Conservation (phyloP, 1,284 basidiomycete species). For the Takashimella tepidaria region DNA sequence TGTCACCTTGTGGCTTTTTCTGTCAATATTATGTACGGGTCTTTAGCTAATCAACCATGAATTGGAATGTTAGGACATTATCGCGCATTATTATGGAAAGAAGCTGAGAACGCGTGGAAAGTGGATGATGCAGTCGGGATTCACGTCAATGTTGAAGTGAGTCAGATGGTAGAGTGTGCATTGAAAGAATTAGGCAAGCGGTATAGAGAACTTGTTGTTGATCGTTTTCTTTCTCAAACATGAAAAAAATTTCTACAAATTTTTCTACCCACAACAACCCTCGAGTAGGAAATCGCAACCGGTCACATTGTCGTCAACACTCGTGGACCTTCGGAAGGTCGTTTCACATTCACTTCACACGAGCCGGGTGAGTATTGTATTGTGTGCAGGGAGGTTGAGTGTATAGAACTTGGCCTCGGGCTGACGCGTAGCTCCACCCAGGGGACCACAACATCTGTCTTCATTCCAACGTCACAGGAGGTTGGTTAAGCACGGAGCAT, state of each 20-base stretch:
- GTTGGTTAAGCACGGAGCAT: slow-evolving; percentile 78
- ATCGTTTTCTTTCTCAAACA: background rate
- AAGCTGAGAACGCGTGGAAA: slow-evolving; percentile 62
- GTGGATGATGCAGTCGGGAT: slow-evolving; percentile 78
- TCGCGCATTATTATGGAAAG: slow-evolving; percentile 84
- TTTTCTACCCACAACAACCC: background rate
- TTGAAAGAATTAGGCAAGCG: no score
- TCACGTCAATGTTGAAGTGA: slow-evolving; percentile 80
- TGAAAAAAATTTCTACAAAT: background rate
- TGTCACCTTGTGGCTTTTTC: background rate
- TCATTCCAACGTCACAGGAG: slow-evolving; percentile 74
- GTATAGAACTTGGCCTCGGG: background rate
- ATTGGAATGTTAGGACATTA: slow-evolving; percentile 66
- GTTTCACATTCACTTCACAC: slow-evolving; percentile 96
- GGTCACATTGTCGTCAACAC: slow-evolving; percentile 66
- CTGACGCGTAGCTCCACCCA: background rate
- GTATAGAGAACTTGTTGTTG: background rate
- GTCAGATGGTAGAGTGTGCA: slow-evolving; percentile 30
- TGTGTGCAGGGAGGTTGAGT: background rate
- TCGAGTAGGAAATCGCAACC: slow-evolving; percentile 36
- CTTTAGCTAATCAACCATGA: background rate
- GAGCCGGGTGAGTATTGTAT: slow-evolving; percentile 55
- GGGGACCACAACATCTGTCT: slow-evolving; percentile 97
- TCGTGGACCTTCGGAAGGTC: slow-evolving; percentile 78
- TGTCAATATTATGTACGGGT: background rate